Evolutionary conservation across 2,329 filamentous ascomycete species (phyloP), one percentile per base, ranked within the genome.

Genomic region (Xylaria sp.): DNA sequence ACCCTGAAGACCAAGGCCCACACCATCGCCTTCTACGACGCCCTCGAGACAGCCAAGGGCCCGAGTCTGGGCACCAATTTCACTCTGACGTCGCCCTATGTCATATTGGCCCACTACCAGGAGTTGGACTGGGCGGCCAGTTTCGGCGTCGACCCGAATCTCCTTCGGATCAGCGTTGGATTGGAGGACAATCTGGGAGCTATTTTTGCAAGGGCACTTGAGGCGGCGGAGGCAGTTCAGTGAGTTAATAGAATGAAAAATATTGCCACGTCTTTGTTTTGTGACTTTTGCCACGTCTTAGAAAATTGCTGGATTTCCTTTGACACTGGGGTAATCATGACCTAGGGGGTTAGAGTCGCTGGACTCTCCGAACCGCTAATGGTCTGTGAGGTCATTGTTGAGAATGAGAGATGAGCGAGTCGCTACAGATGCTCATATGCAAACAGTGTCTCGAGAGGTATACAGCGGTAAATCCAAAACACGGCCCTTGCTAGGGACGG

Each of bases 21-120:
- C 70, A 93, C 95, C 0, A 83, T 93, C 62, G 86, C 88, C 0
- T 97, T 98, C 79, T 97, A 91, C 80, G 94, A 99, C 80, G 86
- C 87, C 13, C 82, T 99, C 18, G 89, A 97, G 70, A 96, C 94
- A 1, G 90, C 93, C 45, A 99, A 99, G 80, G 96, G 96, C 0
- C 96, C 96, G 0, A 97, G 94, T 80, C 83, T 99, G 58, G 96
- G 96, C 2, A 98, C 96, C 0, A 99, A 99, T 80, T 99, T 99
- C 78, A 98, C 96, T 0, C 83, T 99, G 43, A 91, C 91, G 65
- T 97, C 91, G 57, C 96, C 96, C 0, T 99, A 97, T 78, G 93
- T 96, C 25, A 83, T 99, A 39, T 81, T 99, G 36, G 96, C 96
- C 4, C 96, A 99, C 80, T 99, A 96, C 76, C 85, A 87, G 53